Base-by-base conservation (phyloP, 495 filamentous ascomycete genomes). In the Letharia lupina region DNA sequence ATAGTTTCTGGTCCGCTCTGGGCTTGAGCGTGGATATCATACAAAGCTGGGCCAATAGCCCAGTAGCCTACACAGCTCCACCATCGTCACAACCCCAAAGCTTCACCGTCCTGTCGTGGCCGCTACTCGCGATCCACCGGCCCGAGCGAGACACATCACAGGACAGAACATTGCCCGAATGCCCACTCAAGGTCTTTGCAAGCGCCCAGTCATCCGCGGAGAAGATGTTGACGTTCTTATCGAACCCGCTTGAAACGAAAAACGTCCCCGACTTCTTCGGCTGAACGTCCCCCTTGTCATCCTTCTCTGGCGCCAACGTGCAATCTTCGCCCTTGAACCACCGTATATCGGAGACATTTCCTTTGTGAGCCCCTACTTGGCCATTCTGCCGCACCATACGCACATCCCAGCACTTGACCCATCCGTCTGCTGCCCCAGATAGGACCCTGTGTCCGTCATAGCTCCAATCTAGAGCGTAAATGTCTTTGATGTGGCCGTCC, bases 341-440 rank as follows among this genome's bases (percentile, higher is more conserved):
- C 66, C 93, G 81, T 31, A 99, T 76, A 74, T 99, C 94, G 2
- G 92, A 90, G 10, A 99, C 93, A 18, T 93, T 87, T 61, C 91
- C 91, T 63, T 86, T 89, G 76, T 99, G 93, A 2, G 94, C 95
- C 15, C 93, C 94, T 60, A 99, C 89, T 1, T 87, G 88, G 13
- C 89, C 93, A 0, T 83, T 86, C 66, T 87, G 87, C 69, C 87
- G 84, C 58, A 97, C 92, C 73, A 91, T 91, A 4, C 94, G 86
- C 58, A 98, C 79, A 74, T 99, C 94, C 94, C 94, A 99, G 77
- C 93, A 96, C 74, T 97, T 98, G 64, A 94, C 87, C 84, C 93
- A 96, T 8, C 93, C 94, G 72, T 99, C 94, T 2, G 86, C 92
- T n/a, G 90, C 91, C 3, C 92, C 92, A 10, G 91, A 89, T 9